Evolutionary conservation across 805 yeast genomes (phyloP).

Genomic region (Barnettozyma botsteinii): DNA sequence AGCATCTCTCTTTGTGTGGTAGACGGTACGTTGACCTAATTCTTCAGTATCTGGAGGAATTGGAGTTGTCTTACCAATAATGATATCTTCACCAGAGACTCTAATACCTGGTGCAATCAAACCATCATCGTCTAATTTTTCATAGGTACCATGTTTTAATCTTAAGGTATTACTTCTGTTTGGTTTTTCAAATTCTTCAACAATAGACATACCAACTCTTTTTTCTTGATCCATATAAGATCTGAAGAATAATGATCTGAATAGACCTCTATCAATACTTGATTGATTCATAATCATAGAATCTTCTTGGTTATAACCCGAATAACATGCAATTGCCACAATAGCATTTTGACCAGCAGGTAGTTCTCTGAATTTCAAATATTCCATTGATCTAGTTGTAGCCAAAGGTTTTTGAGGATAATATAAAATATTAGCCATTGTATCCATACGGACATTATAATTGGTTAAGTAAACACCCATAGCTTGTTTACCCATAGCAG

Average conservation of each 20-base stretch:
- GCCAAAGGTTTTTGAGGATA: slow-evolving; percentile 98
- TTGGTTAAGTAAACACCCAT: slow-evolving; percentile 98
- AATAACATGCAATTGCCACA: slow-evolving; percentile 96
- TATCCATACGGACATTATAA: slow-evolving; percentile 96
- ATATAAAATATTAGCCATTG: slow-evolving; percentile 96
- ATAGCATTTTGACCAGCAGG: slow-evolving; percentile 99
- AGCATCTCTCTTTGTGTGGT: slow-evolving; percentile 97
- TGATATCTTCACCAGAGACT: slow-evolving; percentile 97
- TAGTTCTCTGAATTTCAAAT: slow-evolving; percentile 90
- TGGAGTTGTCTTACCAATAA: slow-evolving; percentile 98
- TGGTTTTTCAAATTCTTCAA: slow-evolving; percentile 97
- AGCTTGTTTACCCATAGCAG: slow-evolving; percentile 99
- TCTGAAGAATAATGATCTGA: slow-evolving; percentile 92
- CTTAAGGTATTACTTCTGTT: slow-evolving; percentile 90
- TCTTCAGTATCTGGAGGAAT: slow-evolving; percentile 99
- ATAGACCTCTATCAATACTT: slow-evolving; percentile 92
- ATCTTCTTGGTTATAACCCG: slow-evolving; percentile 99
- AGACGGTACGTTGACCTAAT: slow-evolving; percentile 96
- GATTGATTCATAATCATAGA: slow-evolving; percentile 99
- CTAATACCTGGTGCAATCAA: slow-evolving; percentile 97
- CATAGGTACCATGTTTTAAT: slow-evolving; percentile 96
- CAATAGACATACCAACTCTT: slow-evolving; percentile 96
- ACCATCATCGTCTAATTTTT: slow-evolving; percentile 97
- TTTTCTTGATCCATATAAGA: slow-evolving; percentile 98
- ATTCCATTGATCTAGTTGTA: slow-evolving; percentile 97